Evolutionary conservation across 352 stramenopile species (phyloP).

Genomic region (Blastocystis sp.): DNA sequence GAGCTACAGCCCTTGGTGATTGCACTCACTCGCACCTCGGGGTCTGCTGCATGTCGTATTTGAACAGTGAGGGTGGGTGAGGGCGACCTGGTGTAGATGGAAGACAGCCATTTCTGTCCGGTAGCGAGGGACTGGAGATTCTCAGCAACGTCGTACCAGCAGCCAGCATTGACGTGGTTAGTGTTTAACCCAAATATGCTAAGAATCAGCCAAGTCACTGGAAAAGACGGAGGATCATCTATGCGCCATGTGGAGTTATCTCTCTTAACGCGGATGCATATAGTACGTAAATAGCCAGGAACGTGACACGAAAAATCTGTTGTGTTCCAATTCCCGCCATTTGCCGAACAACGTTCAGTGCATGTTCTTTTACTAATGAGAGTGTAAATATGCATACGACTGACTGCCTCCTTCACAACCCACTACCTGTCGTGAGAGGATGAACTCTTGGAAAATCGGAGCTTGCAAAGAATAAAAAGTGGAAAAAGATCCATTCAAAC

Average conservation of each 20-base stretch:
- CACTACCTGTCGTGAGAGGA: neutral
- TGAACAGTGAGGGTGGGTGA: neutral
- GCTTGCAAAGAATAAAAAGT: neutral
- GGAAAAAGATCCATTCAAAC: neutral
- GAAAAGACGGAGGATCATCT: neutral
- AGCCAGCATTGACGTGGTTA: neutral
- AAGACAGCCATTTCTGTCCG: neutral
- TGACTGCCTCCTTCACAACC: slow-evolving; percentile 21
- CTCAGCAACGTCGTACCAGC: neutral
- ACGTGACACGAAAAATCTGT: neutral
- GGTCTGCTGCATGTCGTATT: slow-evolving; percentile 3
- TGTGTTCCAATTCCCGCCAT: neutral
- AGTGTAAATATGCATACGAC: neutral
- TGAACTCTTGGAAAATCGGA: neutral
- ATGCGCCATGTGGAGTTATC: neutral
- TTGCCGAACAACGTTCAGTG: neutral
- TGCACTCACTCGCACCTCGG: neutral
- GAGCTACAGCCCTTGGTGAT: slow-evolving; percentile 27
- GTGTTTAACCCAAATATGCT: neutral
- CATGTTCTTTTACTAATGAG: neutral
- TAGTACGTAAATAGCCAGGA: neutral
- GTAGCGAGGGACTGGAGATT: neutral
- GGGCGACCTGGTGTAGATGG: neutral
- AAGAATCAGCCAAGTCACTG: neutral
- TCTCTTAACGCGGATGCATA: neutral